Evolutionary conservation across 2,329 filamentous ascomycete species (phyloP).

Genomic region (Fusarium dimerum): DNA sequence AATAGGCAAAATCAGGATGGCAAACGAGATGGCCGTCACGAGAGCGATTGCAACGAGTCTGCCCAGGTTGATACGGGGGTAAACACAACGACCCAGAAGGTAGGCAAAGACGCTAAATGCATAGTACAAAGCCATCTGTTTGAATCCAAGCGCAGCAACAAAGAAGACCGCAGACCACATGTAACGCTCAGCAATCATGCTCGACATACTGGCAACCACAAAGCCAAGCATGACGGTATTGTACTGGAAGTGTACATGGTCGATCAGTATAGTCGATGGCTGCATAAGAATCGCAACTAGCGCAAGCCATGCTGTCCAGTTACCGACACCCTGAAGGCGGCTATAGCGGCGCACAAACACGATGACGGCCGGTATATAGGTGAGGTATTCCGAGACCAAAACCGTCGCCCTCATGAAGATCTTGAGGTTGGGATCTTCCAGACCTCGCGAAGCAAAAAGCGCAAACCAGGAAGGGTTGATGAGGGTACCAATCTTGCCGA

Average conservation of each 20-base stretch:
- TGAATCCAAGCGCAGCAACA: slow-evolving; percentile 91
- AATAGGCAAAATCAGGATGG: slow-evolving; percentile 73
- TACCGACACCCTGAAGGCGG: slow-evolving; percentile 72
- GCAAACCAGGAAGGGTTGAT: slow-evolving; percentile 88
- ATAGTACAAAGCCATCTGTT: slow-evolving; percentile 99
- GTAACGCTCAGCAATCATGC: slow-evolving; percentile 79
- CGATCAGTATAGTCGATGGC: slow-evolving; percentile 84
- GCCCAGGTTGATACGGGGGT: slow-evolving; percentile 65
- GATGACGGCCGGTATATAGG: slow-evolving; percentile 82
- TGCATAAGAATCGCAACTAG: slow-evolving; percentile 91
- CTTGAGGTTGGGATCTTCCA: slow-evolving; percentile 78
- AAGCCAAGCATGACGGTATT: slow-evolving; percentile 98
- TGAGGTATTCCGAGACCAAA: slow-evolving; percentile 84
- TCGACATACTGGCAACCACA: slow-evolving; percentile 82
- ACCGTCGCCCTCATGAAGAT: slow-evolving; percentile 96
- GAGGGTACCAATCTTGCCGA: slow-evolving; percentile 79
- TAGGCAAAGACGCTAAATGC: slow-evolving; percentile 91
- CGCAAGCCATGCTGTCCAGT: slow-evolving; percentile 82
- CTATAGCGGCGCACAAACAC: slow-evolving; percentile 84
- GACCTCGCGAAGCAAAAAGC: slow-evolving; percentile 77
- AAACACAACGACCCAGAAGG: slow-evolving; percentile 82
- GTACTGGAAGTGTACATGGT: slow-evolving; percentile 97
- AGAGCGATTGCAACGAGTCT: slow-evolving; percentile 76
- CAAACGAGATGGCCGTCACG: slow-evolving; percentile 73
- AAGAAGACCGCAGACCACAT: slow-evolving; percentile 94